Conservation (phyloP, 257 asterid species). For the Solanum appendiculatum region DNA sequence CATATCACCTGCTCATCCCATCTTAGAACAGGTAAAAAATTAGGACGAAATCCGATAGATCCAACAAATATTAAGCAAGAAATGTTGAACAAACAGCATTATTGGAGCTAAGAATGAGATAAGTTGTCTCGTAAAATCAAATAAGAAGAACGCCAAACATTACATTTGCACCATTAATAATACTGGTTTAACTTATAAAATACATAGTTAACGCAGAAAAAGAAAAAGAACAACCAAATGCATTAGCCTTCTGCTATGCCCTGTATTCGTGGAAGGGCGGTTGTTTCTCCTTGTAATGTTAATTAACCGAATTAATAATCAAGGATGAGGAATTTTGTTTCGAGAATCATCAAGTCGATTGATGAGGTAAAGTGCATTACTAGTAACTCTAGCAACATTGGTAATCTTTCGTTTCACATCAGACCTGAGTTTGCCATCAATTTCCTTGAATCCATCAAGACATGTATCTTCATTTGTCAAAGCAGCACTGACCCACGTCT, state of each 20-base stretch:
- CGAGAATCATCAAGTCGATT: constrained; percentile 39
- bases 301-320: background rate
- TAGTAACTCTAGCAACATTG: constrained; percentile 66
- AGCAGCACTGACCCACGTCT: constrained; percentile 98
- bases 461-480: constrained; percentile 84
- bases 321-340: background rate
- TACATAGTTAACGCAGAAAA: background rate
- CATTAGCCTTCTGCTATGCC: too few relatives aligned
- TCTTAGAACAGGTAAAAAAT: background rate
- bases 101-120: background rate
- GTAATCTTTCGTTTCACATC: constrained; percentile 53
- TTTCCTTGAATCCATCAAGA: constrained; percentile 76
- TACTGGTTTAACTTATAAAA: background rate
- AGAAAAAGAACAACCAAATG: background rate
- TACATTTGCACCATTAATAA: background rate
- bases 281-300: background rate
- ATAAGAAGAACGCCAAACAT: background rate
- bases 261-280: background rate
- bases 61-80: too few relatives aligned
- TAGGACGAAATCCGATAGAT: background rate
- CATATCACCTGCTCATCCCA: background rate
- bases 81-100: background rate
- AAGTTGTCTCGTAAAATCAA: background rate
- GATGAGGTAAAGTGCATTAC: constrained; percentile 82
- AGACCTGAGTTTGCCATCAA: constrained; percentile 36